phyloP scores from a whole-genome alignment of 164 flowering plant species.

The Taxillus chinensis region DNA sequence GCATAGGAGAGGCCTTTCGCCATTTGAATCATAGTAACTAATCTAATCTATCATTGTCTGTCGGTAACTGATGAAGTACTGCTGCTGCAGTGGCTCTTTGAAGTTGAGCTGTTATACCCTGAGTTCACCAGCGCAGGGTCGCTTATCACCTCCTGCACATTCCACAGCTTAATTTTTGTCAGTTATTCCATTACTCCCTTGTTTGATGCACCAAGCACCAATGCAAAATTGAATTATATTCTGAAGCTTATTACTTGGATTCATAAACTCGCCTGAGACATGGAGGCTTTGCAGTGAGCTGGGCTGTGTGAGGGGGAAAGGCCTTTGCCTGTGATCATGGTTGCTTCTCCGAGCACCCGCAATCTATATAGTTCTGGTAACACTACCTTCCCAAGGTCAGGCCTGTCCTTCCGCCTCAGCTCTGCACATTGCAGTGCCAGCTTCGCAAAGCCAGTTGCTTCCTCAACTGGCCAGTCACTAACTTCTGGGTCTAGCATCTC shows the following conservation, averaged over 20 bases:
- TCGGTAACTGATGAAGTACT: background rate
- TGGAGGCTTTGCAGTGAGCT: conserved; percentile 9
- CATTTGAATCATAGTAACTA: too few species aligned
- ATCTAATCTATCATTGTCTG: background rate
- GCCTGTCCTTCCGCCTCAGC: conserved; percentile 47
- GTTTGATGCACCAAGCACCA: too few species aligned
- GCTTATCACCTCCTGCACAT: conserved; percentile 1
- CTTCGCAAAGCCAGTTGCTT: conserved; percentile 27
- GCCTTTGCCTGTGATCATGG: conserved; percentile 8
- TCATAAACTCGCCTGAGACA: conserved; percentile 15
- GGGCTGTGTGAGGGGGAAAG: conserved; percentile 14
- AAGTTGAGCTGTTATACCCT: background rate
- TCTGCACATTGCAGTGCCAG: conserved; percentile 41
- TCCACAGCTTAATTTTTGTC: background rate
- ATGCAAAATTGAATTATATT: too few species aligned
- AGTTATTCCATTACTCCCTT: too few species aligned
- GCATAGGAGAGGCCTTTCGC: too few species aligned
- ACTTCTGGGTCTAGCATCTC: conserved; percentile 42
- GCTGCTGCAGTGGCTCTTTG: background rate
- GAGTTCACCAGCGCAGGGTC: background rate
- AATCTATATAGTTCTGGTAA: conserved; percentile 36
- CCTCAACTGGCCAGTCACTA: conserved; percentile 48
- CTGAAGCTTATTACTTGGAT: too few species aligned
- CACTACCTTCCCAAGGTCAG: conserved; percentile 31
- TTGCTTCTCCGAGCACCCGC: conserved; percentile 32